A percentile compares a stretch with the other conserved stretches of the same genome.
These are phyloP conservation scores for Prunus fruticosa DNA, from an alignment of 306 rosid genomes.

Conservation along the genomic window DNA sequence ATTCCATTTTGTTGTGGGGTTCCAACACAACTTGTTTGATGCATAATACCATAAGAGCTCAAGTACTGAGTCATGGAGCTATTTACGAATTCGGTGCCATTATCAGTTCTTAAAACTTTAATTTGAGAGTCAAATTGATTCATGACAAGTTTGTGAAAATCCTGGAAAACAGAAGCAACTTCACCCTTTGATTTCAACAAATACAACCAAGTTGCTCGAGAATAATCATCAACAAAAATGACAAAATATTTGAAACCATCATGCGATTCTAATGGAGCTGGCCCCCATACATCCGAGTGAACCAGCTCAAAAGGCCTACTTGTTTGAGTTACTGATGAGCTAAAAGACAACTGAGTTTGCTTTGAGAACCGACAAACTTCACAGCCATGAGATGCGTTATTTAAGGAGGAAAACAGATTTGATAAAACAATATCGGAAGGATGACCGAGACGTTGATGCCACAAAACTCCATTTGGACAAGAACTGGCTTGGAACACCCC, in stretches of 20 bases:
- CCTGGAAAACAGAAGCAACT: not conserved
- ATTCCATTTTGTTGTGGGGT: not conserved
- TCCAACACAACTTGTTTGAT: not conserved
- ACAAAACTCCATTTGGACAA: not conserved
- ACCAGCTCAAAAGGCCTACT: constrained; percentile 1
- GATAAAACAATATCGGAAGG: not conserved
- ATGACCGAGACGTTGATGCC: not conserved
- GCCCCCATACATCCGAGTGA: constrained; percentile 16
- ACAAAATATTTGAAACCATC: constrained; percentile 2
- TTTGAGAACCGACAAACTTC: constrained; percentile 14
- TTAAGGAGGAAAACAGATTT: not conserved
- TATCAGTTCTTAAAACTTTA: not conserved
- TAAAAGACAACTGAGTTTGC: not conserved
- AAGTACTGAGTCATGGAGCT: not conserved
- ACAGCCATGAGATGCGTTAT: not conserved
- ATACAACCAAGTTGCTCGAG: not conserved
- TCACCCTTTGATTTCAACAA: not conserved
- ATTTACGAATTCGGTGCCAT: not conserved
- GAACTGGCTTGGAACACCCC: not conserved
- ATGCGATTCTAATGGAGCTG: not conserved
- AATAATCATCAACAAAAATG: not conserved
- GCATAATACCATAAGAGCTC: not conserved
- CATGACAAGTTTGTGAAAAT: not conserved
- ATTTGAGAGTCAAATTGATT: not conserved
- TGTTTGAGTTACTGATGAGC: not conserved